These are phyloP conservation scores for Saxophila tyrrhenica DNA, from an alignment of 495 filamentous ascomycete genomes.

Conservation along the genomic window DNA sequence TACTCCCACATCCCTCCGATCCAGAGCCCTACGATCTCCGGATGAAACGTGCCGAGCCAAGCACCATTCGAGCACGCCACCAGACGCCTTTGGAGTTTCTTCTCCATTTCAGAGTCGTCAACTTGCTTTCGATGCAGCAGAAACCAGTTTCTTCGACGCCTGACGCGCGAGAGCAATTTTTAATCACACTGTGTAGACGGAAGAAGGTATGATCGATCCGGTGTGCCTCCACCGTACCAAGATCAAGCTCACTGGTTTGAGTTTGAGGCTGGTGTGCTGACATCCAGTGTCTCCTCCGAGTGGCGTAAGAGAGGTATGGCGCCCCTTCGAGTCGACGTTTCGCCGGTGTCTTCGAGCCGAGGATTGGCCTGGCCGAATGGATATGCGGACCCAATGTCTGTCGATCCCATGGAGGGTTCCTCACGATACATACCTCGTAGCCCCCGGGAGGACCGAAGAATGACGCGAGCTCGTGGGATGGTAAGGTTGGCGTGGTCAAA, in stretches of 20 bases:
- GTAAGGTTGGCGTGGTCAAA: not conserved
- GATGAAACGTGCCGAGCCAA: not conserved
- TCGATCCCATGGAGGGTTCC: no score
- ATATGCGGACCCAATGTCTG: no score
- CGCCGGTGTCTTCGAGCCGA: not conserved
- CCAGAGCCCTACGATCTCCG: no score
- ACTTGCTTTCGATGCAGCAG: not conserved
- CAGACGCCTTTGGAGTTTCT: not conserved
- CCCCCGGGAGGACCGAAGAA: no score
- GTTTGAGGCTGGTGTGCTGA: not conserved
- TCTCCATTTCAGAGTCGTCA: not conserved
- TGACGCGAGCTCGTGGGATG: no score
- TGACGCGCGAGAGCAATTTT: not conserved
- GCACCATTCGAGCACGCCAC: not conserved
- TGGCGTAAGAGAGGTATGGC: not conserved
- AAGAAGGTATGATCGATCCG: not conserved
- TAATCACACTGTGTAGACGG: no score
- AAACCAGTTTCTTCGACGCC: not conserved
- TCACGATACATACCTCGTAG: no score
- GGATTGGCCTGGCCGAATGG: no score
- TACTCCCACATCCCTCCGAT: no score
- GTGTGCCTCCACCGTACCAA: not conserved
- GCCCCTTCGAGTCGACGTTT: not conserved
- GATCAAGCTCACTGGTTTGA: not conserved
- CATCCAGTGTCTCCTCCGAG: no score